phyloP scores from a whole-genome alignment of 2,329 filamentous ascomycete genomes.

The Monilinia aucupariae region DNA sequence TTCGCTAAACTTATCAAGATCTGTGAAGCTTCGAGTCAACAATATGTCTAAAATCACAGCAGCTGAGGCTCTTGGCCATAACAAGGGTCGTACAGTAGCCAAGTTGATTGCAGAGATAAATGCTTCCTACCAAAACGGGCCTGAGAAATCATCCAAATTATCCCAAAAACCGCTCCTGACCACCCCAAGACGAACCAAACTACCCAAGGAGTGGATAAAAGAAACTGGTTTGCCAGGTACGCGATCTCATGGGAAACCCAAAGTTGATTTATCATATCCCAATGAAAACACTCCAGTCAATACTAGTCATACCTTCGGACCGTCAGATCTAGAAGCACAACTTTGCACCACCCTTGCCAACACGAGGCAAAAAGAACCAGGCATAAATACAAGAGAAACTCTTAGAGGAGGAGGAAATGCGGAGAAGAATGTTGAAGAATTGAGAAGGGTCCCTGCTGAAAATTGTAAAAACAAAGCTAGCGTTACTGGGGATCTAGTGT shows the following conservation, averaged over 20 bases:
- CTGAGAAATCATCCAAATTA: background rate
- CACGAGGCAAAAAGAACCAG: background rate
- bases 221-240: background rate
- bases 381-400: background rate
- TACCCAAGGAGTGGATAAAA: background rate
- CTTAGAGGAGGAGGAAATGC: background rate
- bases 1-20: accelerated
- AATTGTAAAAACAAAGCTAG: no score
- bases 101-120: background rate
- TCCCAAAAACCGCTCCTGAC: background rate
- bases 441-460: accelerated
- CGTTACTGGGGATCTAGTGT: background rate
- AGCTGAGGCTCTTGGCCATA: background rate
- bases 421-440: background rate
- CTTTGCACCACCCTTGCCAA: background rate
- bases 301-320: background rate
- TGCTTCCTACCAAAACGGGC: background rate
- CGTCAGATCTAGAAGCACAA: background rate
- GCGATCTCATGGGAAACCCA: accelerated
- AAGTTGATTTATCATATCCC: accelerated
- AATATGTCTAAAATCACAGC: background rate
- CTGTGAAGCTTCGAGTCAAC: background rate
- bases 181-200: background rate
- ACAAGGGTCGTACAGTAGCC: background rate
- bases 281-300: background rate